Conservation (phyloP, 208 protist genomes). For the Crithidia mellificae region DNA sequence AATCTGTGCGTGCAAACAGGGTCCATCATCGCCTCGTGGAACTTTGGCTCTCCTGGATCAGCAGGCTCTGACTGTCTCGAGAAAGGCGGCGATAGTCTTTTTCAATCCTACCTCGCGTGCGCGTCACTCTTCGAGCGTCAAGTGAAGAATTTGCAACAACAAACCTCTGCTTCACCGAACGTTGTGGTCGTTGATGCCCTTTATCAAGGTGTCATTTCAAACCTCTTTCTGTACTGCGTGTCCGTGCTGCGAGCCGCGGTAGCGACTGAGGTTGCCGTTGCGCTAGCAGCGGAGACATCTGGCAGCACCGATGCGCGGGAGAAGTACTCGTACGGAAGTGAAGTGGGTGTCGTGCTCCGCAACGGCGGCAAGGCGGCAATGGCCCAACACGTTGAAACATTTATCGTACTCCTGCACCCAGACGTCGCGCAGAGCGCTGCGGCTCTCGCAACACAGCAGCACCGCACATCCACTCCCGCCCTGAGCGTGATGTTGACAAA, state of each 20-base stretch:
- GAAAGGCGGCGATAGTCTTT: not conserved
- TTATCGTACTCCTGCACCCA: not conserved
- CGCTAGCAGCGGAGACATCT: not conserved
- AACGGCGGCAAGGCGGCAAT: not conserved
- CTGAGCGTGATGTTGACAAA: not conserved
- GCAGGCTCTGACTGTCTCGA: not conserved
- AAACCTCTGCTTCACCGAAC: too few relatives aligned
- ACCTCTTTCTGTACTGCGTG: not conserved
- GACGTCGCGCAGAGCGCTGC: not conserved
- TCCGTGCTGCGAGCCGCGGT: not conserved
- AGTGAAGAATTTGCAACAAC: not conserved
- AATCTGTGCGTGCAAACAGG: not conserved
- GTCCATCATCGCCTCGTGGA: not conserved
- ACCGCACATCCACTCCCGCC: not conserved
- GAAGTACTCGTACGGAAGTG: too few relatives aligned
- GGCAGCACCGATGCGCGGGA: not conserved
- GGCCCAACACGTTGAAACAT: not conserved
- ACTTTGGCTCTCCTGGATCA: not conserved
- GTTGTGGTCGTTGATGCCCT: not conserved
- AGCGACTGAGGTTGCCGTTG: not conserved
- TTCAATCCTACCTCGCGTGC: not conserved
- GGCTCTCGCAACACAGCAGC: not conserved
- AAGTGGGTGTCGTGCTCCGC: not conserved
- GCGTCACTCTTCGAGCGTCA: not conserved
- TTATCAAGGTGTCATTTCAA: conserved; percentile 1